Evolutionary conservation across 805 yeast species (phyloP).

Genomic region (Candida silvicultrix): DNA sequence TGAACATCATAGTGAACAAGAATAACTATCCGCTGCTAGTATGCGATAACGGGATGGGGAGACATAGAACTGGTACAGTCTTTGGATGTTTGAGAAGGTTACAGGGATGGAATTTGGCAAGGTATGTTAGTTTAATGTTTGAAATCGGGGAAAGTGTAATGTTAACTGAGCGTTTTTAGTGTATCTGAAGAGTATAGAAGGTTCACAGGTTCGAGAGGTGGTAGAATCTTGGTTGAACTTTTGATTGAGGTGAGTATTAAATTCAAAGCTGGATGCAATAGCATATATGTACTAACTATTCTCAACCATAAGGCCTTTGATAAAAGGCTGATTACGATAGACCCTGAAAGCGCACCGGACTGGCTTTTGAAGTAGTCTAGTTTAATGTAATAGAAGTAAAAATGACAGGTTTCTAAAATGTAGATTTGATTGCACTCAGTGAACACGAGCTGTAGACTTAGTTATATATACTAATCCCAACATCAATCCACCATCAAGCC

Average conservation of each 20-base stretch:
- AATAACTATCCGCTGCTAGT: constrained; percentile 81
- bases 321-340: constrained; percentile 35
- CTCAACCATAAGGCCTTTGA: constrained; percentile 43
- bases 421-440: no score
- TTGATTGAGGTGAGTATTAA: constrained; percentile 78
- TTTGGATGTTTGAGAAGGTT: constrained; percentile 87
- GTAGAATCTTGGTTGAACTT: constrained; percentile 85
- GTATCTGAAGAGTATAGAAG: constrained; percentile 92
- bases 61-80: constrained; percentile 96
- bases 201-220: constrained; percentile 90
- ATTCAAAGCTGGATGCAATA: no score
- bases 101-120: constrained; percentile 96
- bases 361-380: constrained; percentile 36
- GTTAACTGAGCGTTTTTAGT: no score
- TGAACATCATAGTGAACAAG: constrained; percentile 66
- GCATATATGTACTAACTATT: not conserved
- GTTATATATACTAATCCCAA: no score
- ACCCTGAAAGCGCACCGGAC: constrained; percentile 37
- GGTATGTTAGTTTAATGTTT: no score
- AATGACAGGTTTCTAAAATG: no score
- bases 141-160: no score
- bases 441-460: no score
- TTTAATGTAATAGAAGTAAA: no score
- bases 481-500: no score
- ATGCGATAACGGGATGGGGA: constrained; percentile 92